Percentiles rank a stretch among this genome's conserved stretches.
Evolutionary conservation across 306 rosid genomes (phyloP).

Genomic region (Psophocarpus tetragonolobus): DNA sequence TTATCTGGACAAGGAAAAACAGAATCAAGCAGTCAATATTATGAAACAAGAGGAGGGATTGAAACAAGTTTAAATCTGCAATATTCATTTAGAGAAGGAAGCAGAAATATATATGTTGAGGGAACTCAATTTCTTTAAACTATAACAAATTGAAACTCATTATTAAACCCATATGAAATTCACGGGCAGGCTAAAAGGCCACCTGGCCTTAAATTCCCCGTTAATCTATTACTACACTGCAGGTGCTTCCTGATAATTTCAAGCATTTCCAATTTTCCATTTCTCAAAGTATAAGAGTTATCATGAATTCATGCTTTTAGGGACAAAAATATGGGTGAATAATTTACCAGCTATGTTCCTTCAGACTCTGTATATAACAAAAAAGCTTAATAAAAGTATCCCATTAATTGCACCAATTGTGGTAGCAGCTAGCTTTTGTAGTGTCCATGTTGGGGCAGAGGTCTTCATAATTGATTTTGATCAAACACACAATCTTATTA

Average conservation of each 20-base stretch:
- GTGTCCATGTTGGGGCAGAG: neutral
- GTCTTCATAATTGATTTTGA: neutral
- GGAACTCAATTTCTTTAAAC: neutral
- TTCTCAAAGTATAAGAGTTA: neutral
- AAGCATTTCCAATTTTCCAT: neutral
- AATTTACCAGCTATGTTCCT: neutral
- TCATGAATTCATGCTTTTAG: neutral
- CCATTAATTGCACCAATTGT: neutral
- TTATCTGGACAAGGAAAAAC: neutral
- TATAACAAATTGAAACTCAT: neutral
- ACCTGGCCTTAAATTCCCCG: neutral
- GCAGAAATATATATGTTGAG: neutral
- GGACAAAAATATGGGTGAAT: neutral
- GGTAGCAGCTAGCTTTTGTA: neutral
- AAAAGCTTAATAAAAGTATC: neutral
- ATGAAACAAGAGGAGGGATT: neutral
- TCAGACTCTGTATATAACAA: neutral
- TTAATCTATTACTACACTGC: neutral
- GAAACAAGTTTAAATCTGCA: neutral
- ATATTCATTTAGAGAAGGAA: neutral
- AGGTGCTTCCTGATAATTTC: neutral
- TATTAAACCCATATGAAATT: neutral
- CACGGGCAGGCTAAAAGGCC: neutral
- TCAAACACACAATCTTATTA: neutral
- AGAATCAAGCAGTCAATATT: neutral